Base-by-base conservation (phyloP, 2,329 filamentous ascomycete species). In the Trichocomaceae sp. region DNA sequence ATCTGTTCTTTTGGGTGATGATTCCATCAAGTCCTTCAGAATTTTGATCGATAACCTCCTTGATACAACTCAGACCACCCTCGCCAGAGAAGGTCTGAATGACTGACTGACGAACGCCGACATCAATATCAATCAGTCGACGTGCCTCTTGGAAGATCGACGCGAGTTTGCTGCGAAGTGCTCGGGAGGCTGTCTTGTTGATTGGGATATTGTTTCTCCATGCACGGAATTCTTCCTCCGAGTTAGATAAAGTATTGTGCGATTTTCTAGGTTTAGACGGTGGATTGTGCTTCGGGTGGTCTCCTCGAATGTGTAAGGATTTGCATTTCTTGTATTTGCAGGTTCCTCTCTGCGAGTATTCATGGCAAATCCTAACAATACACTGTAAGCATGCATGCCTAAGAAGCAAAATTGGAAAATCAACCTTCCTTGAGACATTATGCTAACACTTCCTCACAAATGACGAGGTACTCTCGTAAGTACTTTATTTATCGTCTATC, bases 21-120 rank as follows among this genome's bases (percentile, higher is more conserved):
- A 3, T 15, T 51, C n/a, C 31, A 13, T 22, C 56, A 46, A 60
- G 62, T 39, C 42, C 10, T 17, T 58, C 46, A 31, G 61, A 63
- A 2, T 63, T 58, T n/a, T 50, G 56, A 31, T 64, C 52, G 19
- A 64, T 49, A 20, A 68, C 52, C 42, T 68, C 65, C 47, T 64
- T 61, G 13, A 72, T 61, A 7, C 64, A 53, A 31, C 51, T 58
- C 23, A 71, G 54, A 10, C 68, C 69, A 8, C 58, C 61, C 42
- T 71, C 69, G 3, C 45, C 58, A 9, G 69, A 57, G 3, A 72
- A 62, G 29, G 47, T 56, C 6, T 54, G 57, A 42, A 71, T 63
- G 6, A 71, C 64, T 22, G 64, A 57, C 46, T 72, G 68, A 8
- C 62, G 50, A 0, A 56, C 58, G 23, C 57, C 54, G 10, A 57